phyloP scores from a whole-genome alignment of 331 rosid genomes.

The Spiraea crenata region DNA sequence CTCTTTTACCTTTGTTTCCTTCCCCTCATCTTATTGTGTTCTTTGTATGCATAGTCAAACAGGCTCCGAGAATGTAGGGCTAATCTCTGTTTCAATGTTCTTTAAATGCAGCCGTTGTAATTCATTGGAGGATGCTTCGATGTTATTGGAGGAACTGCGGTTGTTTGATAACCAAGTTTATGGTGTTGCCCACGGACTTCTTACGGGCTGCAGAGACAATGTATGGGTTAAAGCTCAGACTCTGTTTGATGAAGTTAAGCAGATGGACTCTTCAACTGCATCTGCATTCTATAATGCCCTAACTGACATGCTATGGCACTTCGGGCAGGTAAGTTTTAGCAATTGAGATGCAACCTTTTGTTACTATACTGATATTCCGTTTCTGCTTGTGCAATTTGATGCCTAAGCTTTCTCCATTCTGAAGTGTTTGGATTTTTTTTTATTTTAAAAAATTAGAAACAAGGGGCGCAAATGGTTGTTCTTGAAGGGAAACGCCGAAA shows the following conservation, averaged over 20 bases:
- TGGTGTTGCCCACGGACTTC: slow-evolving; percentile 91
- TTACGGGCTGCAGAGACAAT: slow-evolving; percentile 68
- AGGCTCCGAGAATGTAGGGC: not conserved
- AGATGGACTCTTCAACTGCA: slow-evolving; percentile 87
- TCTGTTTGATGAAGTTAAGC: slow-evolving; percentile 79
- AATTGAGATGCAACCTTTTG: not conserved
- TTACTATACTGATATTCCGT: not conserved
- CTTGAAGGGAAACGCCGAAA: slow-evolving; percentile 77
- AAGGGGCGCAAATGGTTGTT: slow-evolving; percentile 84
- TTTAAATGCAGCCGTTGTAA: slow-evolving; percentile 56
- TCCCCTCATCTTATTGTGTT: not conserved
- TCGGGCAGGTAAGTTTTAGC: slow-evolving; percentile 70
- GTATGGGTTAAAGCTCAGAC: slow-evolving; percentile 71
- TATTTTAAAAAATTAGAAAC: slow-evolving; percentile 42
- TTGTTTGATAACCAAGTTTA: slow-evolving; percentile 70
- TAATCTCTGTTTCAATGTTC: slow-evolving; percentile 25
- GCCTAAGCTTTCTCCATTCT: not conserved
- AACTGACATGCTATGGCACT: slow-evolving; percentile 97
- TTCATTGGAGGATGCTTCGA: slow-evolving; percentile 67
- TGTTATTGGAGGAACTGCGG: slow-evolving; percentile 67
- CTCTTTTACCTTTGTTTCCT: not conserved
- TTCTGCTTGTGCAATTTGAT: not conserved
- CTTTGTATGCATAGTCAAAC: not conserved
- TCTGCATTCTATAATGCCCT: slow-evolving; percentile 93
- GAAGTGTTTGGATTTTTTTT: not conserved